Percentiles rank a stretch among this genome's conserved stretches.
phyloP scores from a whole-genome alignment of 2,329 filamentous ascomycete genomes.

The Zymoseptoria tritici region DNA sequence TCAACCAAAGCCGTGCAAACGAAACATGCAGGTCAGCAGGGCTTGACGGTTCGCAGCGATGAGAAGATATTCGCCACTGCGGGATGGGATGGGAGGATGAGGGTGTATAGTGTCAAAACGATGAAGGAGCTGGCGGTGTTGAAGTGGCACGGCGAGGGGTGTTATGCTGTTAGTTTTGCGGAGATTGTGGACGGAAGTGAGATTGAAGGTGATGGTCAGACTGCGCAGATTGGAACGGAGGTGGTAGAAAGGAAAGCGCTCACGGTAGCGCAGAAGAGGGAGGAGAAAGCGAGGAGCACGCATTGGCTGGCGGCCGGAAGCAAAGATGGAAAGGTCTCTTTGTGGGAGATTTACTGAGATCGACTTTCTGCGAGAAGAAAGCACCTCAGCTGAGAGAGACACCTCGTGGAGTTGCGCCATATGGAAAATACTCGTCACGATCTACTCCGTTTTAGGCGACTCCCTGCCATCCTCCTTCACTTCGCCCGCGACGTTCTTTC shows the following conservation, averaged over 20 bases:
- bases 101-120: constrained; percentile 70
- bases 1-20: constrained; percentile 51
- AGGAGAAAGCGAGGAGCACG: constrained; percentile 54
- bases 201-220: neutral
- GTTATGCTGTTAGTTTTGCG: constrained; percentile 72
- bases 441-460: constrained; percentile 6
- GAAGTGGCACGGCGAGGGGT: constrained; percentile 88
- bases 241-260: constrained; percentile 8
- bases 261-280: constrained; percentile 31
- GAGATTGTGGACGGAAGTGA: constrained; percentile 24
- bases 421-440: too few relatives aligned
- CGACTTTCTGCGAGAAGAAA: too few relatives aligned
- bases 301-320: constrained; percentile 89
- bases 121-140: constrained; percentile 84
- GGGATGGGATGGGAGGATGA: constrained; percentile 78
- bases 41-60: constrained; percentile 68
- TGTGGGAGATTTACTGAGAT: constrained; percentile 80
- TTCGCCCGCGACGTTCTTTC: constrained; percentile 8
- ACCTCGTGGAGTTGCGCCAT: too few relatives aligned
- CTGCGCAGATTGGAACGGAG: neutral
- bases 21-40: constrained; percentile 85
- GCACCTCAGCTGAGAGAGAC: too few relatives aligned
- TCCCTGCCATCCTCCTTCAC: constrained; percentile 12
- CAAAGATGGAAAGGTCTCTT: constrained; percentile 89
- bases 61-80: constrained; percentile 79